phyloP scores from a whole-genome alignment of 495 filamentous ascomycete genomes.

The Durotheca rogersii region DNA sequence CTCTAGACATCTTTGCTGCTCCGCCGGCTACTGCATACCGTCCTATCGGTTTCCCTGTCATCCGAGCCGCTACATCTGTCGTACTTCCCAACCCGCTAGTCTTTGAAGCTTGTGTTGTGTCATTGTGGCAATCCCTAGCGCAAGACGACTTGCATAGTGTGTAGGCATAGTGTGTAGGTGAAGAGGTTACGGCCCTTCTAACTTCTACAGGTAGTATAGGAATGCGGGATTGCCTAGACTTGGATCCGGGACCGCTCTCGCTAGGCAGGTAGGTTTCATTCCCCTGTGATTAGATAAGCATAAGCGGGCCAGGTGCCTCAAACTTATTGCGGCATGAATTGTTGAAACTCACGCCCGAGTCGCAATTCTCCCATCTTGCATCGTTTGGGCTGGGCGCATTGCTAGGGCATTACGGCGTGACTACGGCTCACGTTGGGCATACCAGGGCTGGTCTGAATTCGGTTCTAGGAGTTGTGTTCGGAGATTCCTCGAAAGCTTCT shows the following conservation, averaged over 20 bases:
- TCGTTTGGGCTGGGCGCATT: slow-evolving; percentile 8
- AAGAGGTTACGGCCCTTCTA: not conserved
- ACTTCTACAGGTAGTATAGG: no score
- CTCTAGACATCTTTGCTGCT: not conserved
- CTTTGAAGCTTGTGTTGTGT: not conserved
- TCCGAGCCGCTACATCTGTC: not conserved
- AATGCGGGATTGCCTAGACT: no score
- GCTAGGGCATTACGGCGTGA: no score
- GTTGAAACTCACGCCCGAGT: not conserved
- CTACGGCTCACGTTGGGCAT: no score
- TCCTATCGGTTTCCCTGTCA: not conserved
- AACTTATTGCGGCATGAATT: no score
- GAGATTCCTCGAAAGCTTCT: no score
- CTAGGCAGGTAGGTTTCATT: not conserved
- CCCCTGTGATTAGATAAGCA: not conserved
- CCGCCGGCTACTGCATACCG: not conserved
- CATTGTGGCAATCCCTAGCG: slow-evolving; percentile 13
- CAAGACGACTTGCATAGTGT: no score
- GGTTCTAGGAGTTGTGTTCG: no score
- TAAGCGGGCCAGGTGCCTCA: not conserved
- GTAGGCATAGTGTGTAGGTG: not conserved
- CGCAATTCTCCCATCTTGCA: not conserved
- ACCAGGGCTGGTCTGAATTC: no score
- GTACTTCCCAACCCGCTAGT: not conserved
- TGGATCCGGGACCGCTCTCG: not conserved